phyloP scores from a whole-genome alignment of 2,329 filamentous ascomycete species.

The Sporothrix pseudoabietina region DNA sequence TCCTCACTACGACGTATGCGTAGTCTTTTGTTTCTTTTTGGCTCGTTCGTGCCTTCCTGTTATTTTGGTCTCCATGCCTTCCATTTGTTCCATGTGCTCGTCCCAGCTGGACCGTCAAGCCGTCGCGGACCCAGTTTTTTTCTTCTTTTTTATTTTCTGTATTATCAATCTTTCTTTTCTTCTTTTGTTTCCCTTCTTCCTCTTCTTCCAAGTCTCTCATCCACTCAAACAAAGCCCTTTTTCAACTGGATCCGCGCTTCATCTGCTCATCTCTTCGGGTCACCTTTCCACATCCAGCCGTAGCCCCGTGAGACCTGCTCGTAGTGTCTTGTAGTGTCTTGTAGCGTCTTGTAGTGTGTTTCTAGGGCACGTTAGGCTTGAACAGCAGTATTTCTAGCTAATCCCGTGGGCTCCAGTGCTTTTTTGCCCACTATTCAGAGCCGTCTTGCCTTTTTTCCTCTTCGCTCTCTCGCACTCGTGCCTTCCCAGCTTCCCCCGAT shows the following conservation, averaged over 20 bases:
- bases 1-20: no score
- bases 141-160: neutral
- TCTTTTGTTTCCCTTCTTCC: neutral
- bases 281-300: conserved; percentile 20
- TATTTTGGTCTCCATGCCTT: neutral
- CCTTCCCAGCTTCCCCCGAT: neutral
- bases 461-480: conserved; percentile 11
- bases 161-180: neutral
- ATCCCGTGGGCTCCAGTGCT: neutral
- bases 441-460: neutral
- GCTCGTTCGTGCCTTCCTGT: neutral
- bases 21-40: neutral
- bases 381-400: neutral
- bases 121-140: neutral
- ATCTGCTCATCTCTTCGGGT: conserved; percentile 17
- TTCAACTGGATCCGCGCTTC: neutral
- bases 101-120: neutral
- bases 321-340: neutral
- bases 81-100: conserved; percentile 15
- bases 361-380: neutral
- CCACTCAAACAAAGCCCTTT: neutral
- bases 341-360: neutral
- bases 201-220: neutral
- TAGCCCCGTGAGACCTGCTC: conserved; percentile 25
- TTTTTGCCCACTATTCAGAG: neutral